phyloP scores from a whole-genome alignment of 2,329 filamentous ascomycete species.

The Penicillium brevicompactum region DNA sequence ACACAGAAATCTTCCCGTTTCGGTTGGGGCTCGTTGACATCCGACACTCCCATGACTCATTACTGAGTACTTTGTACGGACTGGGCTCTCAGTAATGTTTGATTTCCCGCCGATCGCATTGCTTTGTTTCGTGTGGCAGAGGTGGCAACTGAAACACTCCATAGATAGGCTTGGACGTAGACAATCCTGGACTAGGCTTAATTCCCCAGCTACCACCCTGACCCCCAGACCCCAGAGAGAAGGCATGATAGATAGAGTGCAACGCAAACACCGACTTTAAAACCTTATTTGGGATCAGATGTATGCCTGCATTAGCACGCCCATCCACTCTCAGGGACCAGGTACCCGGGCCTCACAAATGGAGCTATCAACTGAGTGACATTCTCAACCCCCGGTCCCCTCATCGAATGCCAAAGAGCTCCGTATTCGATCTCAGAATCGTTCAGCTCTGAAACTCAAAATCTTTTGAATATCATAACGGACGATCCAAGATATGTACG shows the following conservation, averaged over 20 bases:
- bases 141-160: conserved; percentile 1
- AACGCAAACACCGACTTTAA: conserved; percentile 1
- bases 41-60: background rate
- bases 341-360: conserved; percentile 7
- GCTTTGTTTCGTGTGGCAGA: background rate
- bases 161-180: background rate
- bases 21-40: background rate
- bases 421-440: background rate
- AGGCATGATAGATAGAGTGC: background rate
- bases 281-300: conserved; percentile 12
- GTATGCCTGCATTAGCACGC: conserved; percentile 16
- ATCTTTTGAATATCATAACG: no score
- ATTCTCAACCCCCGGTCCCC: conserved; percentile 15
- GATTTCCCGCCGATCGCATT: background rate
- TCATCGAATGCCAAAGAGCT: background rate
- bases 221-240: background rate
- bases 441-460: background rate
- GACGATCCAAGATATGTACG: background rate
- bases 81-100: background rate
- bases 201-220: no score
- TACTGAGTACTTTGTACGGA: background rate
- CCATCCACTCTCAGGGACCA: conserved; percentile 4
- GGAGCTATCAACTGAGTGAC: conserved; percentile 16
- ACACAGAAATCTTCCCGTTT: background rate
- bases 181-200: background rate